Evolutionary conservation across 1,284 basidiomycete species (phyloP).

Genomic region (Ganoderma meredithae): DNA sequence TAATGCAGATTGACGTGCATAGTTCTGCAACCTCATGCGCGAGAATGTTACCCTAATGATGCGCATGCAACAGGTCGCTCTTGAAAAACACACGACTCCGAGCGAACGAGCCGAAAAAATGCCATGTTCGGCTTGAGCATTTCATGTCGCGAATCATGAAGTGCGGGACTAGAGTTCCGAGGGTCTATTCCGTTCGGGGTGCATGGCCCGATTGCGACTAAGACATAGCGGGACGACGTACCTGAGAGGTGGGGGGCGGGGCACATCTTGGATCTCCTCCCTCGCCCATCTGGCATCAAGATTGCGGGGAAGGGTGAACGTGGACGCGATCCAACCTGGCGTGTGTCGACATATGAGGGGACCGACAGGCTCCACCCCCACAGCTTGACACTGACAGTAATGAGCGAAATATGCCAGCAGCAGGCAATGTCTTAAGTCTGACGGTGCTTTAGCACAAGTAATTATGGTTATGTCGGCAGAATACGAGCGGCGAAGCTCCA

Average conservation of each 20-base stretch:
- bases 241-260: neutral
- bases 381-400: neutral
- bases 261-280: neutral
- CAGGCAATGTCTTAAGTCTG: neutral
- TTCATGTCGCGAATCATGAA: neutral
- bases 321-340: neutral
- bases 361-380: neutral
- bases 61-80: too few species aligned
- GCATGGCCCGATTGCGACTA: slow-evolving; percentile 2
- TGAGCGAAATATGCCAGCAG: neutral
- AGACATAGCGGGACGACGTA: neutral
- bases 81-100: too few species aligned
- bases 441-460: neutral
- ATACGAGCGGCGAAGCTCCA: neutral
- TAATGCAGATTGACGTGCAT: neutral
- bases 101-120: neutral
- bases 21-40: neutral
- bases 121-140: neutral
- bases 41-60: neutral
- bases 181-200: slow-evolving; percentile 6
- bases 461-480: neutral
- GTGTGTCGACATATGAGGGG: neutral
- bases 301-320: neutral
- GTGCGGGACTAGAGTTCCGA: neutral
- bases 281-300: neutral